A percentile compares a stretch with the other conserved stretches of the same genome.
Conservation (phyloP, 805 yeast genomes). For the Hanseniaspora occidentalis region DNA sequence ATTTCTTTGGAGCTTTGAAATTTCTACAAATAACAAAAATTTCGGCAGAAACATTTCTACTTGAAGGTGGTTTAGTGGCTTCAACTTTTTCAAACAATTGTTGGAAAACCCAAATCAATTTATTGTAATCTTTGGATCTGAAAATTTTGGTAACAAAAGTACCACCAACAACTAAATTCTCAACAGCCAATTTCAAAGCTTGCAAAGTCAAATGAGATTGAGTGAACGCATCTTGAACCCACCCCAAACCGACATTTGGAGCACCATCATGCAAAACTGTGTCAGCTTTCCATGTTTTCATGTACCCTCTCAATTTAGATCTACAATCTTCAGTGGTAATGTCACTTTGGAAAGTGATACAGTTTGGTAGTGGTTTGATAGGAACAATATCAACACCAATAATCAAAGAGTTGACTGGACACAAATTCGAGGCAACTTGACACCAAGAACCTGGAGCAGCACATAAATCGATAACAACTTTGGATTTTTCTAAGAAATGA, state of each 20-base stretch:
- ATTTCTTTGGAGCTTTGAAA: slow-evolving; percentile 88
- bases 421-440: slow-evolving; percentile 89
- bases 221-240: slow-evolving; percentile 99
- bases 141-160: slow-evolving; percentile 93
- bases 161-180: slow-evolving; percentile 83
- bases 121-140: slow-evolving; percentile 97
- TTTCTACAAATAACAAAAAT: slow-evolving; percentile 95
- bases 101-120: slow-evolving; percentile 93
- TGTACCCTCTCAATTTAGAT: slow-evolving; percentile 83
- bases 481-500: slow-evolving; percentile 85
- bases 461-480: slow-evolving; percentile 93
- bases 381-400: slow-evolving; percentile 99
- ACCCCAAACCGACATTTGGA: slow-evolving; percentile 98
- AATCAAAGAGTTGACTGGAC: slow-evolving; percentile 87
- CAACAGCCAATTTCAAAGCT: slow-evolving; percentile 88
- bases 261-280: slow-evolving; percentile 99
- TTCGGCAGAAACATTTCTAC: slow-evolving; percentile 98
- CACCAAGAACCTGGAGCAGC: slow-evolving; percentile 99
- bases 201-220: slow-evolving; percentile 93
- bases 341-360: slow-evolving; percentile 89
- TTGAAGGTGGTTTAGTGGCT: slow-evolving; percentile 98
- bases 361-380: slow-evolving; percentile 90
- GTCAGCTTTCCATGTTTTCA: slow-evolving; percentile 98
- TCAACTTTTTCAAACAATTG: slow-evolving; percentile 93
- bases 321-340: slow-evolving; percentile 98